Evolutionary conservation across 2,329 filamentous ascomycete species (phyloP).

Genomic region (Talaromyces verruculosus): DNA sequence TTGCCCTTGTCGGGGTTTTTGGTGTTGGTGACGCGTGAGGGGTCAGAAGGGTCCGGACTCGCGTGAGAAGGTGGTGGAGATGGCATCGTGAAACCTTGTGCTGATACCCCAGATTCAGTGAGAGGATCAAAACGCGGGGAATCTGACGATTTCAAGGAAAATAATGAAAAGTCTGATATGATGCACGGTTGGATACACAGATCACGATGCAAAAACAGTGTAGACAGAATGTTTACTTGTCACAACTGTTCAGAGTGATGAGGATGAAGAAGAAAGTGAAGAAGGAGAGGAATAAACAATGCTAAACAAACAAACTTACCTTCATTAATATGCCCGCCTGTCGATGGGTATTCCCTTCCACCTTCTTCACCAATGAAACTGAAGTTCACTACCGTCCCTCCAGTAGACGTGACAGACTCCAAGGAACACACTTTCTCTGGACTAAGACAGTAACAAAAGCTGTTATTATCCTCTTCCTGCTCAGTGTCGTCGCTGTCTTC

Average conservation of each 20-base stretch:
- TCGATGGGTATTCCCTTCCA: neutral
- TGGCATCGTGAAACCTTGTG: neutral
- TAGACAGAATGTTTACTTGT: neutral
- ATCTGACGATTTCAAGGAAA: neutral
- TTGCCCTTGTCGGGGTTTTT: conserved; percentile 1
- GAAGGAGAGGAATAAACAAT: neutral
- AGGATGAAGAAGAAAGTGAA: neutral
- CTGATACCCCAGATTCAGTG: neutral
- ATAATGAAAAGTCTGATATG: neutral
- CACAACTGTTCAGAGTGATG: neutral
- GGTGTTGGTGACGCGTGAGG: neutral
- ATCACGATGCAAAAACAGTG: neutral
- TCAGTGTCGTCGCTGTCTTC: neutral
- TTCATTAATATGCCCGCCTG: neutral
- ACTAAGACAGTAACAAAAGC: conserved; percentile 6
- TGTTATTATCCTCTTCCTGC: neutral
- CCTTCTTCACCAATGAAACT: neutral
- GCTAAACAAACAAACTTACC: conserved; percentile 5
- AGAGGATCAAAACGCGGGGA: neutral
- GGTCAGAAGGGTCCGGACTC: neutral
- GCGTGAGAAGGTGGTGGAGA: neutral
- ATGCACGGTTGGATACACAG: neutral
- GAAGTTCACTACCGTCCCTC: neutral
- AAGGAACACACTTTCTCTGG: conserved; percentile 5
- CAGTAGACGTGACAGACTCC: conserved; percentile 5